Base-by-base conservation (phyloP, 148 eudicot genomes). In the Polygonum maritimum region DNA sequence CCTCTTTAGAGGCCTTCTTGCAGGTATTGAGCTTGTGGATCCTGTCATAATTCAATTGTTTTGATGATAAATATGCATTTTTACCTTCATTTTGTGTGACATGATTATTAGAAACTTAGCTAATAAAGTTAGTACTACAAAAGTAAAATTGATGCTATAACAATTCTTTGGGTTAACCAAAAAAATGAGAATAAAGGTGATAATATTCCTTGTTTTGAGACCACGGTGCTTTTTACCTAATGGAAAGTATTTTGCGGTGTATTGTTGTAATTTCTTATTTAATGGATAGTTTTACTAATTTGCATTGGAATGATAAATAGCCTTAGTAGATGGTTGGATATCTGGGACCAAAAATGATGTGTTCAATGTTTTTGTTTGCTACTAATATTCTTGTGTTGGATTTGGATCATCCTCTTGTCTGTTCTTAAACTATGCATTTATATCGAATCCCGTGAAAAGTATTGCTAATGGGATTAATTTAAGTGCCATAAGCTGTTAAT, bases 1-100 rank as follows among this genome's bases (percentile, higher is more conserved):
- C n/a, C 97, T 95, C 71, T 95, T 95, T 79, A 77, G 94, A 85
- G 96, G 90, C 54, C 97, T 95, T 79, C 96, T 92, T 81, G 90
- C 94, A 81, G 98, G 98, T 94, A 58, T 36, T 76, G 36, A 26
- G 10, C 67, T 60, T 60, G 35, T 60, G 15, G 13, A 13, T 60
- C 11, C 35, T 57, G 63, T 57, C 63, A 57, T 57, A 57, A 4
- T 57, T 21, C 33, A 1, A 21, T 57, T 9, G 26, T 5, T 57
- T 57, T 21, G 26, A 57, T 57, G 3, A 21, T 57, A 19, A 6
- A 7, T 57, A 57, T 57, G 33, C 7, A 21, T 7, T 57, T 54
- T 3, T 38, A 2, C 31, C 67, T 60, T 60, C 33, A 38, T 67
- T 65, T 35, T 65, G 44, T n/a, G 38, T 5, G 3, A 26, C 36